Conservation (phyloP, 352 stramenopile genomes). For the Phytophthora aleatoria region DNA sequence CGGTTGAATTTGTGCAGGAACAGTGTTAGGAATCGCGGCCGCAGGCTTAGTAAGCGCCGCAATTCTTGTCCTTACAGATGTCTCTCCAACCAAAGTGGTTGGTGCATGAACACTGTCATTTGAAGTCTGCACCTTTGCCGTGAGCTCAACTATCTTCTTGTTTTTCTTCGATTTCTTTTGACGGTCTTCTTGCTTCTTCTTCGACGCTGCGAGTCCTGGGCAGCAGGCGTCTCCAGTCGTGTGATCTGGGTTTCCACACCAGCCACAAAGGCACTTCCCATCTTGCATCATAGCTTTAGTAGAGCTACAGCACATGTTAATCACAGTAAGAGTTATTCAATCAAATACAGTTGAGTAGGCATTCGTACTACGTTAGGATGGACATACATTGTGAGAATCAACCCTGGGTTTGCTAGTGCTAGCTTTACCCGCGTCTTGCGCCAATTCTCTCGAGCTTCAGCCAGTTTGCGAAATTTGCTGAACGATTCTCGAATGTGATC, state of each 20-base stretch:
- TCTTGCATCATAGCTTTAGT: slow-evolving; percentile 88
- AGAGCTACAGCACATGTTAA: slow-evolving; percentile 40
- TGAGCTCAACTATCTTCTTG: slow-evolving; percentile 38
- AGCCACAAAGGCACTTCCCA: slow-evolving; percentile 79
- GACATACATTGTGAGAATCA: slow-evolving; percentile 73
- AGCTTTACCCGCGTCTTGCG: slow-evolving; percentile 78
- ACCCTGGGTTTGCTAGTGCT: slow-evolving; percentile 64
- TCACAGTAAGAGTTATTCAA: not conserved
- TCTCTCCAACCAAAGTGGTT: slow-evolving; percentile 2
- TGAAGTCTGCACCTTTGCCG: slow-evolving; percentile 40
- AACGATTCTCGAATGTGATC: slow-evolving; percentile 68
- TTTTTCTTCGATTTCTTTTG: slow-evolving; percentile 56
- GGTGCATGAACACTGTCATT: slow-evolving; percentile 36
- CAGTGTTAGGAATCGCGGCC: not conserved
- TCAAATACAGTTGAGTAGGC: not conserved
- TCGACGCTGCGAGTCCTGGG: slow-evolving; percentile 46
- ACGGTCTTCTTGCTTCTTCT: slow-evolving; percentile 52
- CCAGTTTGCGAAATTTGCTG: slow-evolving; percentile 60
- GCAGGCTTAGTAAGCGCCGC: not conserved
- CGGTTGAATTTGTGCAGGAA: not conserved
- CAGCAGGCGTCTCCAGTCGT: slow-evolving; percentile 67
- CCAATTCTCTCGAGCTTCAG: slow-evolving; percentile 75
- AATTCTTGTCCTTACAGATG: slow-evolving; percentile 7
- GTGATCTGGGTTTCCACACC: slow-evolving; percentile 77
- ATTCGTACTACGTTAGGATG: no score